These are phyloP conservation scores for Verticillium alfalfae DNA, from an alignment of 2,329 filamentous ascomycete genomes.

Conservation along the genomic window DNA sequence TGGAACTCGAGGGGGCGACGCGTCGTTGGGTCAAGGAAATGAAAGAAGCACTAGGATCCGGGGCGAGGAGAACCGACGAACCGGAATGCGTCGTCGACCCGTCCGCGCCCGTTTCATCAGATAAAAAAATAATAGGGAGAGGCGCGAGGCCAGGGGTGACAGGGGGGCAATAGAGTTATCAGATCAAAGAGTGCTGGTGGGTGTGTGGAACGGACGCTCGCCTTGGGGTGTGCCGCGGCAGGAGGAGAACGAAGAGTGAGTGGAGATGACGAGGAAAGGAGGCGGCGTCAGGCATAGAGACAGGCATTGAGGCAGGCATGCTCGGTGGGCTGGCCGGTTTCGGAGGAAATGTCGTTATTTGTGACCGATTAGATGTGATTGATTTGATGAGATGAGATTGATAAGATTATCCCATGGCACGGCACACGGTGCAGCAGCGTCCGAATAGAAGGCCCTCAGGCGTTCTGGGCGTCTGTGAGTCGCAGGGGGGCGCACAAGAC, in stretches of 20 bases:
- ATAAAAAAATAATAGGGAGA: not conserved
- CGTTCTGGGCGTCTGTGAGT: not conserved
- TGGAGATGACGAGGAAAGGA: not conserved
- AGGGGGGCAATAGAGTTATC: not conserved
- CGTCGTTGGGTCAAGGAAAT: not conserved
- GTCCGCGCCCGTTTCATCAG: not conserved
- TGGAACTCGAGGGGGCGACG: not conserved
- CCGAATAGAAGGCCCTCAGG: not conserved
- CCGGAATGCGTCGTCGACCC: not conserved
- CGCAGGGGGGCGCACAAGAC: not conserved
- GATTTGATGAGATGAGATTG: constrained; percentile 3
- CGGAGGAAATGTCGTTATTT: not conserved
- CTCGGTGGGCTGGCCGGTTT: not conserved
- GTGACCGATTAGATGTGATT: not conserved
- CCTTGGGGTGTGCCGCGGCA: not conserved
- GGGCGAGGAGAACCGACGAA: not conserved
- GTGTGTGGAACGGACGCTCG: not conserved
- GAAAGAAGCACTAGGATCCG: not conserved
- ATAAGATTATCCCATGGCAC: constrained; percentile 1
- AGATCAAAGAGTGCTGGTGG: not conserved
- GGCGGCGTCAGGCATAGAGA: not conserved
- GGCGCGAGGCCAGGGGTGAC: not conserved
- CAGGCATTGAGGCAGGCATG: not conserved
- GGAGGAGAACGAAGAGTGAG: not conserved
- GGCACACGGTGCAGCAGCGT: not conserved